These are phyloP conservation scores for Rhizopus sp. DNA, from an alignment of 371 early-diverging fungal genomes.

Conservation along the genomic window DNA sequence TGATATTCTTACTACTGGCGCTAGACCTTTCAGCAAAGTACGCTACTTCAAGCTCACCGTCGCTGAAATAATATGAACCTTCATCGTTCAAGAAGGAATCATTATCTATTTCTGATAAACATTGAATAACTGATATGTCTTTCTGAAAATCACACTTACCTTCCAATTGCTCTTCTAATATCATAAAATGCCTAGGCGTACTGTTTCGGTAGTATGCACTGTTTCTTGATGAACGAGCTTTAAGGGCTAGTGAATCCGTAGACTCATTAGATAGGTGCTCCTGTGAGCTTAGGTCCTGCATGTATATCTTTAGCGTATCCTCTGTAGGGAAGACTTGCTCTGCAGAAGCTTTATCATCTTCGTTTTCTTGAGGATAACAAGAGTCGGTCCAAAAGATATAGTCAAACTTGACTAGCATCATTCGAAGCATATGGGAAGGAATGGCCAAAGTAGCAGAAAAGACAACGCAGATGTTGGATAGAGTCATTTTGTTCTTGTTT, in stretches of 20 bases:
- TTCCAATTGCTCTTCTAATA: slow-evolving; percentile 39
- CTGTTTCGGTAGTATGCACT: slow-evolving; percentile 46
- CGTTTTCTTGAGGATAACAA: not conserved
- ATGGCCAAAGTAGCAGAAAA: slow-evolving; percentile 93
- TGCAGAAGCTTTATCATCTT: not conserved
- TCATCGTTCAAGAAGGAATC: slow-evolving; percentile 7
- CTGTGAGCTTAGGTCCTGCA: slow-evolving; percentile 8
- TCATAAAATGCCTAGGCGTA: slow-evolving; percentile 46
- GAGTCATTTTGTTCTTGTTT: slow-evolving; percentile 90
- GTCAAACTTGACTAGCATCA: slow-evolving; percentile 88
- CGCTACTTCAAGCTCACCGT: slow-evolving; percentile 22
- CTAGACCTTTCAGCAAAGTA: slow-evolving; percentile 19
- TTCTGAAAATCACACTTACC: slow-evolving; percentile 12
- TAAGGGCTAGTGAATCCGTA: slow-evolving; percentile 1
- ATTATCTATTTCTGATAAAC: not conserved
- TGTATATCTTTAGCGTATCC: slow-evolving; percentile 11
- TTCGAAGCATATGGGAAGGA: slow-evolving; percentile 85
- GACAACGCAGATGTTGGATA: slow-evolving; percentile 92
- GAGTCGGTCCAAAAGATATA: slow-evolving; percentile 74
- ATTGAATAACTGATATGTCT: not conserved
- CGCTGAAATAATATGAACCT: slow-evolving; percentile 14
- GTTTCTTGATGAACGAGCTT: slow-evolving; percentile 42
- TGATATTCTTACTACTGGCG: slow-evolving; percentile 12
- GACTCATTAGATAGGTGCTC: not conserved
- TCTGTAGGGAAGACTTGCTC: slow-evolving; percentile 2